Conservation (phyloP, 345 rosid species). For the Gossypium mustelinum region DNA sequence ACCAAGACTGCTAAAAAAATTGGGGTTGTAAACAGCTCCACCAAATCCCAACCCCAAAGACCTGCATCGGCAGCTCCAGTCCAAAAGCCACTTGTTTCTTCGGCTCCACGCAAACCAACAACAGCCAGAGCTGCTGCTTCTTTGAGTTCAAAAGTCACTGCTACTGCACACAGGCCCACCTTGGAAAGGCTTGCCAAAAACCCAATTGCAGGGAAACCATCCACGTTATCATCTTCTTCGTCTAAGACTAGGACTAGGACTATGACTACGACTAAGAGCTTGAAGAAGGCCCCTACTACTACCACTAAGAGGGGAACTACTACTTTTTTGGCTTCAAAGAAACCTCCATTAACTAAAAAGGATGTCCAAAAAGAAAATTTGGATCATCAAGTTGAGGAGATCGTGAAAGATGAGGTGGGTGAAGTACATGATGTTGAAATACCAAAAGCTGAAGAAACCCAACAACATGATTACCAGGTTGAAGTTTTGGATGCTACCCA, state of each 20-base stretch:
- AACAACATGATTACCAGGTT: conserved; percentile 13
- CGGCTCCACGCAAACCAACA: conserved; percentile 36
- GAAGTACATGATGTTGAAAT: conserved; percentile 16
- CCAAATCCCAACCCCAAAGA: conserved; percentile 30
- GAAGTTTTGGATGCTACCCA: conserved; percentile 6
- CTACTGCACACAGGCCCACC: conserved; percentile 12
- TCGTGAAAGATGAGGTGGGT: conserved; percentile 25
- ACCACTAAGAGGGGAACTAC: conserved; percentile 17
- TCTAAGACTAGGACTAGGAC: not conserved
- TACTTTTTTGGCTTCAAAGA: conserved; percentile 11
- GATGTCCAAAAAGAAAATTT: conserved; percentile 13
- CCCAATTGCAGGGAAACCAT: conserved; percentile 27
- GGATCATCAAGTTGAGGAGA: conserved; percentile 34
- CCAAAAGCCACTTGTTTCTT: conserved; percentile 38
- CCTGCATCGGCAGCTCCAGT: conserved; percentile 40
- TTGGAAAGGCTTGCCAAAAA: conserved; percentile 32
- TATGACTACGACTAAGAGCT: not conserved
- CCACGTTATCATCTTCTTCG: conserved; percentile 4
- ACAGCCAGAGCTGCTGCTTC: conserved; percentile 33
- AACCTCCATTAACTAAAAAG: conserved; percentile 8
- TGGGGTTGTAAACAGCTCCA: conserved; percentile 10
- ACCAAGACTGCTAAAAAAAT: conserved; percentile 34
- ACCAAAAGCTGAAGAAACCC: conserved; percentile 18
- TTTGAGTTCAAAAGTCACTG: conserved; percentile 13
- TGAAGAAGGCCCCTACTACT: conserved; percentile 23